Evolutionary conservation across 2,329 filamentous ascomycete species (phyloP).

Genomic region (Escovopsis sp.): DNA sequence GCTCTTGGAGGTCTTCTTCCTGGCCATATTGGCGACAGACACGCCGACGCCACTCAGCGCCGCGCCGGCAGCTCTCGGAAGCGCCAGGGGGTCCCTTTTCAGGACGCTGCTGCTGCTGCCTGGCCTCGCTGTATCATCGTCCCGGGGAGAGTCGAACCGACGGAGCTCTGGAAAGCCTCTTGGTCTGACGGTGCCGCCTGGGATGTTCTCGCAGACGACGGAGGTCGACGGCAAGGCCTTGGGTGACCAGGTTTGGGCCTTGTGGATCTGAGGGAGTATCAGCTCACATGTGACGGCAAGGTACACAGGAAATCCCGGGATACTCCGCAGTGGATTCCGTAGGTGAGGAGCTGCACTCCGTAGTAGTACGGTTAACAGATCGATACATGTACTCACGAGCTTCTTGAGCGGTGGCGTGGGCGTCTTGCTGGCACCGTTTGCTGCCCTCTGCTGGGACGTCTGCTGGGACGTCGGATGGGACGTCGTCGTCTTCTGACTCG

Average conservation of each 20-base stretch:
- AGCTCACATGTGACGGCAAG: background rate
- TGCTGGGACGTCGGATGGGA: conserved; percentile 1
- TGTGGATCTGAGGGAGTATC: conserved; percentile 26
- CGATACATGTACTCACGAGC: conserved; percentile 3
- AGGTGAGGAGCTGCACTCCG: no score
- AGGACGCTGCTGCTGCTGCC: no score
- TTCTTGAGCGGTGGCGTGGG: conserved; percentile 2
- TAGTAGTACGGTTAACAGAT: no score
- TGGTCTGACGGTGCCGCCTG: conserved; percentile 37
- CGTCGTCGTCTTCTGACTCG: no score
- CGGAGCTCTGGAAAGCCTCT: conserved; percentile 31
- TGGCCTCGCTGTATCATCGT: conserved; percentile 17
- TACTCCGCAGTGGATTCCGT: no score
- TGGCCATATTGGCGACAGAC: background rate
- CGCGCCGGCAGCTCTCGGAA: background rate
- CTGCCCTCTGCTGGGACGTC: conserved; percentile 2
- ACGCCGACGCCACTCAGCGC: background rate
- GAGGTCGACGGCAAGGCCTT: conserved; percentile 46
- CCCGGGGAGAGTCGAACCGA: conserved; percentile 31
- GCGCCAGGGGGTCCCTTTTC: background rate
- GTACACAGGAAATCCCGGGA: background rate
- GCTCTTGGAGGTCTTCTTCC: background rate
- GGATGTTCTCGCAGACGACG: conserved; percentile 44
- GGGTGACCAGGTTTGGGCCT: conserved; percentile 39
- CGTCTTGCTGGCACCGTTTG: conserved; percentile 3